Conservation (phyloP, 2,329 filamentous ascomycete genomes). For the Rutstroemia sp. region DNA sequence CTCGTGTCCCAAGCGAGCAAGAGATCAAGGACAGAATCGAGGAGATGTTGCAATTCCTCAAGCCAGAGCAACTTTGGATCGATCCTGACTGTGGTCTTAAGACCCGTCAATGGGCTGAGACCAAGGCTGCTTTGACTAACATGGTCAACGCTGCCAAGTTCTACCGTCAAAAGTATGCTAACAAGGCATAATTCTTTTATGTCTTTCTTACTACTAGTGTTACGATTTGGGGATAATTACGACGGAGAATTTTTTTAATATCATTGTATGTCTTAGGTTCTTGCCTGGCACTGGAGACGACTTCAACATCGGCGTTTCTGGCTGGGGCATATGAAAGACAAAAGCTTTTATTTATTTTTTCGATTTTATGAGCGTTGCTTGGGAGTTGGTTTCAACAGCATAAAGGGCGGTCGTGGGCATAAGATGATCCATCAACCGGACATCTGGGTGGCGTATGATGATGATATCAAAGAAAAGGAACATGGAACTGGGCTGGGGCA, state of each 20-base stretch:
- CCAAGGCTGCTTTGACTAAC: constrained; percentile 91
- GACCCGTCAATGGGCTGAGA: constrained; percentile 98
- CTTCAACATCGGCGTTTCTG: constrained; percentile 43
- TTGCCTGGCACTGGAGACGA: constrained; percentile 31
- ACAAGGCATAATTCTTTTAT: constrained; percentile 15
- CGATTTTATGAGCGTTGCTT: constrained; percentile 10
- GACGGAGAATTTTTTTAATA: constrained; percentile 1
- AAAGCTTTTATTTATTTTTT: constrained; percentile 20
- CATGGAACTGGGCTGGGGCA: background rate
- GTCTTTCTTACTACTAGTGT: constrained; percentile 10
- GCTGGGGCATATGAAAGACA: constrained; percentile 24
- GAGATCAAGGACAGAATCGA: constrained; percentile 97
- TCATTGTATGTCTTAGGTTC: constrained; percentile 18
- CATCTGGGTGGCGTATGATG: constrained; percentile 17
- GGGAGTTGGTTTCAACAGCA: constrained; percentile 27
- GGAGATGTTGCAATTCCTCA: constrained; percentile 97
- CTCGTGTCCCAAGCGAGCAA: constrained; percentile 91
- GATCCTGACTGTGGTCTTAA: constrained; percentile 99
- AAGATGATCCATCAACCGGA: constrained; percentile 32
- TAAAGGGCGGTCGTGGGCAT: constrained; percentile 20
- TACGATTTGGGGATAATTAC: constrained; percentile 8
- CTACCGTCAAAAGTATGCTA: constrained; percentile 81
- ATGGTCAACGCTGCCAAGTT: constrained; percentile 97
- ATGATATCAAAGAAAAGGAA: background rate
- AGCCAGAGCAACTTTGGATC: constrained; percentile 98